These are phyloP conservation scores for Ormosia emarginata DNA, from an alignment of 306 rosid genomes.

Conservation along the genomic window DNA sequence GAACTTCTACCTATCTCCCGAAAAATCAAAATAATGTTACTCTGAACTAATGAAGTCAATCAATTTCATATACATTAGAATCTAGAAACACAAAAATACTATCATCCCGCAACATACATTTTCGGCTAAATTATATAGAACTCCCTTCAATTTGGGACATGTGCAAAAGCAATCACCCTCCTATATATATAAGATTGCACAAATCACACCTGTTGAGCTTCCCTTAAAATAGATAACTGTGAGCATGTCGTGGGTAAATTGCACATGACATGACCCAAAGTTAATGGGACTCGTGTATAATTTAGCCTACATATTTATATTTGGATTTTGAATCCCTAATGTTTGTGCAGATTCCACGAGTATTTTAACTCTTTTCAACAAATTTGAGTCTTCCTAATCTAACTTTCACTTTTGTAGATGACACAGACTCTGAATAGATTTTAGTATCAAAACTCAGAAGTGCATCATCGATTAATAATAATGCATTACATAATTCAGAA, in stretches of 20 bases:
- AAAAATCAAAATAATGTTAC: background rate
- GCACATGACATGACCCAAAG: background rate
- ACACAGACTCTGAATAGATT: background rate
- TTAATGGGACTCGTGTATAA: background rate
- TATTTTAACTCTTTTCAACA: background rate
- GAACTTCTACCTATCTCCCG: background rate
- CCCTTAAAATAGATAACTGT: background rate
- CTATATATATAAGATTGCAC: background rate
- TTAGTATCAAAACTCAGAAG: background rate
- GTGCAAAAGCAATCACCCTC: background rate
- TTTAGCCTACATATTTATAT: background rate
- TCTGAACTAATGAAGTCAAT: background rate
- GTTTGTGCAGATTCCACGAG: conserved; percentile 5
- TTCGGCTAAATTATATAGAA: background rate
- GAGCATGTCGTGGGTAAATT: background rate
- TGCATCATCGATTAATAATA: background rate
- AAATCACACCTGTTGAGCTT: background rate
- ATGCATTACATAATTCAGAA: background rate
- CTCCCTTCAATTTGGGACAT: background rate
- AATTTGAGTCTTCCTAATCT: conserved; percentile 7
- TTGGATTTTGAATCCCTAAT: background rate
- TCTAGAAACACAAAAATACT: background rate
- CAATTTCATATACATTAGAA: background rate
- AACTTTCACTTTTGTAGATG: background rate
- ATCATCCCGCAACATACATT: background rate